Evolutionary conservation across 2,329 filamentous ascomycete species (phyloP).

Genomic region (Penicillium sp.): DNA sequence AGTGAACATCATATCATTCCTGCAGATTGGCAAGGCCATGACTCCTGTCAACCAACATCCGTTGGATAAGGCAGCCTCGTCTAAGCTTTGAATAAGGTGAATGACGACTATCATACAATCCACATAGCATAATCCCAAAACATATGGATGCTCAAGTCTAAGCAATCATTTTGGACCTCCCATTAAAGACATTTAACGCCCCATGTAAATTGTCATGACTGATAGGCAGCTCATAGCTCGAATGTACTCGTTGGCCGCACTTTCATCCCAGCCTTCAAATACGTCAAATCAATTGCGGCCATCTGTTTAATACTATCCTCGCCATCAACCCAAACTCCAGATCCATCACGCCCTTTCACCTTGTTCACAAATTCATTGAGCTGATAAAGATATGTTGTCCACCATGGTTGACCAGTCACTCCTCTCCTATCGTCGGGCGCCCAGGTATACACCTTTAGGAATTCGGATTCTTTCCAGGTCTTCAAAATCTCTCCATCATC

Average conservation of each 20-base stretch:
- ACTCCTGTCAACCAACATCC: slow-evolving; percentile 62
- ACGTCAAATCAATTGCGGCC: slow-evolving; percentile 49
- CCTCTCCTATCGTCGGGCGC: slow-evolving; percentile 26
- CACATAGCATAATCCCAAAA: background rate
- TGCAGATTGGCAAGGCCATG: slow-evolving; percentile 34
- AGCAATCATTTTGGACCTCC: too few species aligned
- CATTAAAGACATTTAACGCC: background rate
- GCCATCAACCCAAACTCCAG: slow-evolving; percentile 42
- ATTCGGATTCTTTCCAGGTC: slow-evolving; percentile 17
- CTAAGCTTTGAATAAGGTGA: slow-evolving; percentile 13
- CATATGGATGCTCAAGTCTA: too few species aligned
- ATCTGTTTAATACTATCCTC: slow-evolving; percentile 48
- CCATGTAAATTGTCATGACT: background rate
- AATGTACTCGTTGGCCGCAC: slow-evolving; percentile 8
- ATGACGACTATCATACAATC: background rate
- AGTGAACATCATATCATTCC: slow-evolving; percentile 45
- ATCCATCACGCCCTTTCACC: slow-evolving; percentile 37
- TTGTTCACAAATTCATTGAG: slow-evolving; percentile 51
- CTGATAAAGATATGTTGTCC: slow-evolving; percentile 48
- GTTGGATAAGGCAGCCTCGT: slow-evolving; percentile 28
- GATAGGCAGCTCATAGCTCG: background rate
- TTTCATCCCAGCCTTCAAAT: slow-evolving; percentile 41
- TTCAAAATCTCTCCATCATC: slow-evolving; percentile 9
- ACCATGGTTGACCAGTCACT: slow-evolving; percentile 27
- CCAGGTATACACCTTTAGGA: slow-evolving; percentile 20